phyloP scores from a whole-genome alignment of 106 monocot genomes.

The Iris macrosiphon region DNA sequence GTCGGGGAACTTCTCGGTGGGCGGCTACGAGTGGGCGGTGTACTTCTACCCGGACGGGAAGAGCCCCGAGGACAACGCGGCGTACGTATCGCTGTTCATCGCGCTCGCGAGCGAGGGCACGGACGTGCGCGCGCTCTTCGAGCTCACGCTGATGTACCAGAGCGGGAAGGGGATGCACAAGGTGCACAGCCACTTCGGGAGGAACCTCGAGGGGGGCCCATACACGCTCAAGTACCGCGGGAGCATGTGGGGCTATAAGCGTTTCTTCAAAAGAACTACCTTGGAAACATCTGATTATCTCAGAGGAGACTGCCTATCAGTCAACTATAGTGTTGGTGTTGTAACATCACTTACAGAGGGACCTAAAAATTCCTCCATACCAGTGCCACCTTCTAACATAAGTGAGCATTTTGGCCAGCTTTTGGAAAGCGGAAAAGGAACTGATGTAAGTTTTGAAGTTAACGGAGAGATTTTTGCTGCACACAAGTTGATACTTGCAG shows the following conservation, averaged over 20 bases:
- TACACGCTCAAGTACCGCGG: conserved; percentile 14
- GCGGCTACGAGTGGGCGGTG: conserved; percentile 26
- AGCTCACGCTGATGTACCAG: conserved; percentile 12
- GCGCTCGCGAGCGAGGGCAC: conserved; percentile 9
- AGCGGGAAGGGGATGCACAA: conserved; percentile 13
- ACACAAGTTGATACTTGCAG: conserved; percentile 71
- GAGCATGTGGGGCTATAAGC: conserved; percentile 13
- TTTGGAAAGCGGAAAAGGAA: conserved; percentile 42
- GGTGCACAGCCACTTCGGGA: conserved; percentile 9
- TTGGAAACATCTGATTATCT: conserved; percentile 27
- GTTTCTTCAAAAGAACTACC: conserved; percentile 18
- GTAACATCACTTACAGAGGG: conserved; percentile 72
- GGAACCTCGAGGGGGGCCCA: conserved; percentile 8
- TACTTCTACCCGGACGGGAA: conserved; percentile 20
- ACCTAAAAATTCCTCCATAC: conserved; percentile 57
- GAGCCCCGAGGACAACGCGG: conserved; percentile 7
- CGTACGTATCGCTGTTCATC: conserved; percentile 19
- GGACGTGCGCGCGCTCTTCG: conserved; percentile 14
- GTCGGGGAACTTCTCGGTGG: conserved; percentile 17
- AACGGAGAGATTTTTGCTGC: conserved; percentile 71
- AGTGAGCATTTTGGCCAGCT: conserved; percentile 65
- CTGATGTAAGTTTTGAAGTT: conserved; percentile 67
- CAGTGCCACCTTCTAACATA: conserved; percentile 64
- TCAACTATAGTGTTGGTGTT: conserved; percentile 30
- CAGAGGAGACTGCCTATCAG: conserved; percentile 29